Base-by-base conservation (phyloP, 495 filamentous ascomycete genomes). In the Wilcoxina mikolae region DNA sequence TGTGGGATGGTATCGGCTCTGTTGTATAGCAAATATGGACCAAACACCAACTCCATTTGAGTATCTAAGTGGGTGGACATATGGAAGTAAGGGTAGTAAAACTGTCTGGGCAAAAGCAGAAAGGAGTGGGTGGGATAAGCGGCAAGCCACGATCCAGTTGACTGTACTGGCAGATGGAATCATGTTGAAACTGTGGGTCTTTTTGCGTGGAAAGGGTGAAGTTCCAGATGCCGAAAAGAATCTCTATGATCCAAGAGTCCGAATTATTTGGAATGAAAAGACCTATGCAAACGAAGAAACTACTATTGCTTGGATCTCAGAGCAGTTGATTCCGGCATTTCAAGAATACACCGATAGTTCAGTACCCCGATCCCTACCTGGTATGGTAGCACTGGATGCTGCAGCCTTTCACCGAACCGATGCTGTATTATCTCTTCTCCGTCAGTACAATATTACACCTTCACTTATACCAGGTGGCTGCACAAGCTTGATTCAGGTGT, bases 81-180 rank as follows among this genome's bases (percentile, higher is more conserved):
- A 38, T 29, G 2, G 12, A 0, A 3, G 5, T 0, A 51, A 18
- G 23, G 28, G 53, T 0, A 44, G 17, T n/a, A 50, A 56, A 10
- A 56, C 44, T 0, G 25, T 56, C 0, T 33, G 22, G 23, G 12
- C 45, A 0, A 50, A 51, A 17, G 18, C 27, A 33, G 0, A 3
- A 17, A 3, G 4, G 9, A 35, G 10, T 39, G 27, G 53, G 12
- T 56, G 42, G 53, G 53, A 56, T 39, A 56, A 56, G 22, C 4
- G 44, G 0, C 24, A 50, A 4, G 53, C 26, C 11, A 56, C 44
- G 4, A 3, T 33, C 2, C 2, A 26, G 9, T n/a, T 56, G 0
- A 51, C 43, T 9, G 43, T 51, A 1, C 43, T 50, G 33, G 17
- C 44, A 9, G 53, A 56, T 38, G 22, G 44, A 0, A 33, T 0